Evolutionary conservation across 1,284 basidiomycete species (phyloP), one percentile per base, ranked within the genome.

Genomic region (Chondrostereum purpureum): DNA sequence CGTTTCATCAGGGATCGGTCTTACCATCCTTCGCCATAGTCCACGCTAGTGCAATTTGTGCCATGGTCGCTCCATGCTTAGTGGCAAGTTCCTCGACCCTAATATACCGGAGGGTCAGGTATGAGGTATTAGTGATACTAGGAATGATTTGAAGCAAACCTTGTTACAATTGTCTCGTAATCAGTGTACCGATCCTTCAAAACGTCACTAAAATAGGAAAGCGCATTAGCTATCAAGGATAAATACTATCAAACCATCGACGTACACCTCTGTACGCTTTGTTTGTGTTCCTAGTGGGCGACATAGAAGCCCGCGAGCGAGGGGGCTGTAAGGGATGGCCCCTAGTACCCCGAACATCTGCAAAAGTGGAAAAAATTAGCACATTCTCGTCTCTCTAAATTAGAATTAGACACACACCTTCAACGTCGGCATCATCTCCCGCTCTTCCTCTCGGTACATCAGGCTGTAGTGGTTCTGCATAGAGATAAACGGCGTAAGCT

Each of bases 401-500:
- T 8, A 8, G 4, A 13, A 5, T 5, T 2, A 17, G 4, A 51
- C 11, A 36, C 41, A 37, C n/a, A 70, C 72, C 58, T 74, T 73
- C 14, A 76, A 58, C 0, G 72, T 73, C 1, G 80, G 79, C 55
- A 79, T 73, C 80, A 84, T 83, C 59, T 84, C 80, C 8, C 78
- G 65, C 56, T 81, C 80, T 51, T 83, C 33, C n/a, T 33, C 27
- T 10, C 27, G 27, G 27, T 33, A 33, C 11, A 33, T 33, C 11
- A 33, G 27, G 27, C 11, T 11, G 27, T 33, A 33, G 27, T 33
- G 10, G n/a, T 33, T 33, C 27, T 33, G 27, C 27, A 33, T n/a
- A n/a, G n/a, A n/a, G n/a, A n/a, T n/a, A n/a, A n/a, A n/a, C n/a
- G n/a, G n/a, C n/a, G n/a, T n/a, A n/a, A n/a, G n/a, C n/a, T n/a